These are phyloP conservation scores for Opeltia flavorubescens DNA, from an alignment of 495 filamentous ascomycete genomes.

Conservation along the genomic window DNA sequence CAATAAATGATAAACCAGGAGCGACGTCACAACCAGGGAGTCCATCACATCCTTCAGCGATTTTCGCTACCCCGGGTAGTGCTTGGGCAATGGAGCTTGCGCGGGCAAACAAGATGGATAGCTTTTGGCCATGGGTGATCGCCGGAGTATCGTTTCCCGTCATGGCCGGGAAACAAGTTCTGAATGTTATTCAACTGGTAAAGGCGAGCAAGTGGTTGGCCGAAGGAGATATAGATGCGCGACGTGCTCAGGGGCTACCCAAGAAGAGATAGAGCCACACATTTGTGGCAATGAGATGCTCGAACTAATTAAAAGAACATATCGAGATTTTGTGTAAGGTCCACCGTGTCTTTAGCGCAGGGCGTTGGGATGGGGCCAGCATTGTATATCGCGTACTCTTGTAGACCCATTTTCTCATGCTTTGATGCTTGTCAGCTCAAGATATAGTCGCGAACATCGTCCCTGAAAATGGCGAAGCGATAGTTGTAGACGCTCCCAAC, in stretches of 20 bases:
- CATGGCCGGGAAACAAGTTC: constrained; percentile 81
- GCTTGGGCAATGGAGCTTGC: constrained; percentile 86
- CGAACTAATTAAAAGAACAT: no score
- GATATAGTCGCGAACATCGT: no score
- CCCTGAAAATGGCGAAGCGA: no score
- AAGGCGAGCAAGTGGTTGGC: constrained; percentile 88
- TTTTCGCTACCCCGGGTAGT: constrained; percentile 75
- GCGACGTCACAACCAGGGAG: constrained; percentile 48
- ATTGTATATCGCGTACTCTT: no score
- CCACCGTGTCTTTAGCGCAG: neutral
- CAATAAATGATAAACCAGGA: constrained; percentile 28
- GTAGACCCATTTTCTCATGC: no score
- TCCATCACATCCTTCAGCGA: constrained; percentile 47
- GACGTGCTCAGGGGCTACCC: constrained; percentile 37
- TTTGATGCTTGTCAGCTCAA: no score
- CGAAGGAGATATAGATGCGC: constrained; percentile 58
- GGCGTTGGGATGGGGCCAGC: neutral
- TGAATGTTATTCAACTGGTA: constrained; percentile 88
- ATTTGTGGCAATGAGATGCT: no score
- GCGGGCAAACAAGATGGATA: constrained; percentile 85
- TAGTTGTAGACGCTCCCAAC: no score
- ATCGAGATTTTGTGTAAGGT: neutral
- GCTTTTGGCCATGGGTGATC: constrained; percentile 73
- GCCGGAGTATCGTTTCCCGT: constrained; percentile 68
- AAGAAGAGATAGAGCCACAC: constrained; percentile 18